A percentile compares a stretch with the other conserved stretches of the same genome.
Evolutionary conservation across 805 yeast genomes (phyloP).

Genomic region (Tetrapisispora fleetii): DNA sequence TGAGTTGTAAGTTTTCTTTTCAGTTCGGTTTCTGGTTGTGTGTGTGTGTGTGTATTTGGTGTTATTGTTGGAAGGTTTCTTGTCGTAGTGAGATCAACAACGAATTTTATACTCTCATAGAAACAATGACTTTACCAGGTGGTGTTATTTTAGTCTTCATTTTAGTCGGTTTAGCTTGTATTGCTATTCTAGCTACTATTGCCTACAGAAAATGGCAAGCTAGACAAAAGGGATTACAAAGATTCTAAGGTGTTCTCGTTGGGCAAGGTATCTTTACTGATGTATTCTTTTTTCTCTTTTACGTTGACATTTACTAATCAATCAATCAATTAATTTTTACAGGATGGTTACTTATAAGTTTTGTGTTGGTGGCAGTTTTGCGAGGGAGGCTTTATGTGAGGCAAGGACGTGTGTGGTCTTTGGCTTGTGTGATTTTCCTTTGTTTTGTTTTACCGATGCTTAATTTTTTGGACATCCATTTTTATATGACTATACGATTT

Average conservation of each 20-base stretch:
- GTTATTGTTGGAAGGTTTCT: neutral
- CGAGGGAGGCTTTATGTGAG: too few species aligned
- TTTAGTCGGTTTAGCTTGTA: constrained; percentile 28
- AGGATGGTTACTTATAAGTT: too few species aligned
- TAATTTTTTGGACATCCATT: neutral
- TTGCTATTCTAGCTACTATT: constrained; percentile 25
- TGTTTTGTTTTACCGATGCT: too few species aligned
- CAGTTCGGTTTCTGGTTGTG: too few species aligned
- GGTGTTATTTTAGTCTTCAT: constrained; percentile 66
- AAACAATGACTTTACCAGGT: constrained; percentile 39
- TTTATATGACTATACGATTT: neutral
- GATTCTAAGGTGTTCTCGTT: constrained; percentile 22
- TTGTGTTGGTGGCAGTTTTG: too few species aligned
- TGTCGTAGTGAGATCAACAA: neutral
- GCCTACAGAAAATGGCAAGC: constrained; percentile 28
- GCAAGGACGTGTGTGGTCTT: neutral
- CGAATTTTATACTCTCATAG: neutral
- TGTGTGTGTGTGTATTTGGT: too few species aligned
- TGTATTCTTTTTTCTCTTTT: neutral
- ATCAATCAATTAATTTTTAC: too few species aligned
- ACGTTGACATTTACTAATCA: neutral
- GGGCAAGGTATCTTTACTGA: neutral
- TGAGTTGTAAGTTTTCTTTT: too few species aligned
- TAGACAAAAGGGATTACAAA: constrained; percentile 32
- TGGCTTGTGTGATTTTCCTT: too few species aligned